Evolutionary conservation across 169 alveolate genomes (phyloP).

Genomic region (Toxoplasma gondii): DNA sequence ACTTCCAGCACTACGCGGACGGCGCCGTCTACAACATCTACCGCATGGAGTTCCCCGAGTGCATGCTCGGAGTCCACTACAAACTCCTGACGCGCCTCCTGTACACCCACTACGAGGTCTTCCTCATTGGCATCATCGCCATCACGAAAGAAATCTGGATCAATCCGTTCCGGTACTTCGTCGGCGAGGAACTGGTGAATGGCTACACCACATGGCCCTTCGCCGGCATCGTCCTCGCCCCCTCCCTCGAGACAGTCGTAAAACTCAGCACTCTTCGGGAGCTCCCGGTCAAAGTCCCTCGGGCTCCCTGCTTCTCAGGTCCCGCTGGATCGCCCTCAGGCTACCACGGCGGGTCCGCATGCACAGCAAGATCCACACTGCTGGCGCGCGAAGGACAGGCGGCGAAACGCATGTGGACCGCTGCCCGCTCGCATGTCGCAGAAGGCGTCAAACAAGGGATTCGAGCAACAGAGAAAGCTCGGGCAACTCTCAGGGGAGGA

Average conservation of each 20-base stretch:
- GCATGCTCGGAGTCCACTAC: constrained; percentile 35
- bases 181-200: constrained; percentile 54
- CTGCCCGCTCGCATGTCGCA: neutral
- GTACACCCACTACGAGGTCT: constrained; percentile 48
- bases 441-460: no score
- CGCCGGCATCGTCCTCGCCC: constrained; percentile 66
- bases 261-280: constrained; percentile 33
- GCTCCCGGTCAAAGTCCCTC: constrained; percentile 9
- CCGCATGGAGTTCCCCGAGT: constrained; percentile 64
- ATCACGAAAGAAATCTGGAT: constrained; percentile 26
- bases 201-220: constrained; percentile 35
- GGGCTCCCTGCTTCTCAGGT: neutral
- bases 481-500: no score
- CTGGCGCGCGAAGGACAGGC: neutral
- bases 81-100: constrained; percentile 44
- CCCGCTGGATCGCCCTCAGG: neutral
- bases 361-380: neutral
- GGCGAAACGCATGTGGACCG: neutral
- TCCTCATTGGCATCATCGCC: constrained; percentile 53
- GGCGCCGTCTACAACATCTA: constrained; percentile 58
- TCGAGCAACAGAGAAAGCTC: no score
- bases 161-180: constrained; percentile 47
- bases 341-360: neutral
- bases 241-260: constrained; percentile 55
- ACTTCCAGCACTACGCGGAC: constrained; percentile 44